phyloP scores from a whole-genome alignment of 148 eudicot species.

The Limonium bicolor region DNA sequence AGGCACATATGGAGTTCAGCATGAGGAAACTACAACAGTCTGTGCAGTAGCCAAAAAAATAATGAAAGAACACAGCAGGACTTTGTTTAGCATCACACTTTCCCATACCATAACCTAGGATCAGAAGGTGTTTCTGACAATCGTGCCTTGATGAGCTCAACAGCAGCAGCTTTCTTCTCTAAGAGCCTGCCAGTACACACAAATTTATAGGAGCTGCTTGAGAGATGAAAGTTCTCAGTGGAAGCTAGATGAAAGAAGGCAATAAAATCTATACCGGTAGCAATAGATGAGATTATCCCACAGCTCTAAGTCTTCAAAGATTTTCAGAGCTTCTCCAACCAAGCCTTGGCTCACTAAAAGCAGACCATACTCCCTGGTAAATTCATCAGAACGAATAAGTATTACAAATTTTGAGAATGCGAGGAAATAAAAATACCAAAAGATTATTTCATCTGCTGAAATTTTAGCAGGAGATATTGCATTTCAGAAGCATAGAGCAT shows the following conservation, averaged over 20 bases:
- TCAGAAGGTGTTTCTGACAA: constrained; percentile 58
- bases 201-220: too few species aligned
- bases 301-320: constrained; percentile 83
- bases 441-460: too few species aligned
- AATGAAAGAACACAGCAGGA: neutral
- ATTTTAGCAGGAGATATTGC: neutral
- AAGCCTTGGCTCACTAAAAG: constrained; percentile 75
- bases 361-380: constrained; percentile 69
- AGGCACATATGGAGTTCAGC: too few species aligned
- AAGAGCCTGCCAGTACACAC: constrained; percentile 27
- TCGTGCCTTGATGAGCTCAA: constrained; percentile 62
- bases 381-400: neutral
- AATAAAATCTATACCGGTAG: constrained; percentile 38
- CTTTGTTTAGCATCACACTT: too few species aligned
- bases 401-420: neutral
- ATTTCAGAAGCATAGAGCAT: neutral
- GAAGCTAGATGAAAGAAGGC: too few species aligned
- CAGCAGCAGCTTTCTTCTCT: constrained; percentile 89
- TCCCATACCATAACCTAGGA: constrained; percentile 69
- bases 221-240: too few species aligned
- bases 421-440: neutral
- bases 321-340: constrained; percentile 78
- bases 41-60: too few species aligned
- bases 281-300: constrained; percentile 92
- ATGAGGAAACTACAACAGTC: too few species aligned